Evolutionary conservation across 305 asterid genomes (phyloP).

Genomic region (Fraxinus paxiana): DNA sequence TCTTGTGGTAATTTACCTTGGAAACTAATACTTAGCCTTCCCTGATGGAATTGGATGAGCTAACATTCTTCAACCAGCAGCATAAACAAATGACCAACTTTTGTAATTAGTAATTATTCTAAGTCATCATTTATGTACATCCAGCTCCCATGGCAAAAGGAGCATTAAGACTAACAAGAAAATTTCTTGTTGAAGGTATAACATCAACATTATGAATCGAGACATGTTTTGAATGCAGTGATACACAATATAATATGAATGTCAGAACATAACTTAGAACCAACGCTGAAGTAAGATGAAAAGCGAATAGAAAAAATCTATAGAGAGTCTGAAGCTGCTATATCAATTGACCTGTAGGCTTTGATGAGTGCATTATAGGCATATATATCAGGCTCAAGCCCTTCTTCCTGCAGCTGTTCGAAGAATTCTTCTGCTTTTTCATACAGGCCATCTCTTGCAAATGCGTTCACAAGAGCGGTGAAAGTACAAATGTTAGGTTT

Average conservation of each 20-base stretch:
- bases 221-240: background rate
- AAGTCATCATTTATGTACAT: background rate
- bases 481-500: conserved; percentile 76
- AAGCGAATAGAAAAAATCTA: background rate
- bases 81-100: background rate
- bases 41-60: background rate
- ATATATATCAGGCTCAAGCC: conserved; percentile 75
- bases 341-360: too few relatives aligned
- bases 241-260: background rate
- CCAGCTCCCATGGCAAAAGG: background rate
- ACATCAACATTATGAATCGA: background rate
- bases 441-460: conserved; percentile 78
- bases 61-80: background rate
- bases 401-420: conserved; percentile 73
- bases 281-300: background rate
- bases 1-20: background rate
- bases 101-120: background rate
- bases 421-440: conserved; percentile 83
- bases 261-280: background rate
- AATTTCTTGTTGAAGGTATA: background rate
- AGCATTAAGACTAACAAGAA: background rate
- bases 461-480: conserved; percentile 72
- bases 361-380: conserved; percentile 85
- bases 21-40: background rate
- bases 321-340: background rate